Conservation (phyloP, 768 basidiomycete genomes). For the Tylopilus balloui region DNA sequence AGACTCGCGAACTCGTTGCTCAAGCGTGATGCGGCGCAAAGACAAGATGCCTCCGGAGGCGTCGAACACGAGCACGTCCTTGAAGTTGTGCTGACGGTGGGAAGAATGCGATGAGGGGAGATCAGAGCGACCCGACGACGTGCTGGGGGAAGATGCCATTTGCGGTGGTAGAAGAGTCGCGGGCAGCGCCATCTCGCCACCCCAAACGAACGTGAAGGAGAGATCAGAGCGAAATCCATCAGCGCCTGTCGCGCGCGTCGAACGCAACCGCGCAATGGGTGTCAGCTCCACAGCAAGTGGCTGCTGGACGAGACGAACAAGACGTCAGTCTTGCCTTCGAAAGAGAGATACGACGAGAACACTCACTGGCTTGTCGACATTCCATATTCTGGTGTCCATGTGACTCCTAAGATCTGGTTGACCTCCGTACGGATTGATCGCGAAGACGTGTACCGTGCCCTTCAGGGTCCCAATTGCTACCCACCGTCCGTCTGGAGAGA, state of each 20-base stretch:
- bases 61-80: conserved; percentile 69
- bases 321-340: not conserved
- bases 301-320: conserved; percentile 34
- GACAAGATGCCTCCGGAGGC: conserved; percentile 51
- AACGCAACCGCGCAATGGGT: conserved; percentile 54
- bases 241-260: conserved; percentile 26
- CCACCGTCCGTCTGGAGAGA: conserved; percentile 56
- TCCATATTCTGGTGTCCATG: conserved; percentile 52
- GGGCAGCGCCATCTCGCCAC: conserved; percentile 33
- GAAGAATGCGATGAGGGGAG: conserved; percentile 28
- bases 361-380: conserved; percentile 46
- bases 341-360: not conserved
- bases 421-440: conserved; percentile 74
- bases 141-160: conserved; percentile 23
- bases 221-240: conserved; percentile 38
- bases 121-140: conserved; percentile 29
- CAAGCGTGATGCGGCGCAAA: conserved; percentile 49
- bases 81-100: conserved; percentile 44
- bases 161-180: conserved; percentile 35
- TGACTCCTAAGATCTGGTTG: conserved; percentile 59
- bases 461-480: conserved; percentile 62
- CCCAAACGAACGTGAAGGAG: conserved; percentile 51
- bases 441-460: conserved; percentile 67
- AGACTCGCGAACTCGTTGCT: conserved; percentile 29
- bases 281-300: conserved; percentile 49